Evolutionary conservation across 495 filamentous ascomycete species (phyloP), one percentile per base, ranked within the genome.

Genomic region (Friedmanniomyces endolithicus): DNA sequence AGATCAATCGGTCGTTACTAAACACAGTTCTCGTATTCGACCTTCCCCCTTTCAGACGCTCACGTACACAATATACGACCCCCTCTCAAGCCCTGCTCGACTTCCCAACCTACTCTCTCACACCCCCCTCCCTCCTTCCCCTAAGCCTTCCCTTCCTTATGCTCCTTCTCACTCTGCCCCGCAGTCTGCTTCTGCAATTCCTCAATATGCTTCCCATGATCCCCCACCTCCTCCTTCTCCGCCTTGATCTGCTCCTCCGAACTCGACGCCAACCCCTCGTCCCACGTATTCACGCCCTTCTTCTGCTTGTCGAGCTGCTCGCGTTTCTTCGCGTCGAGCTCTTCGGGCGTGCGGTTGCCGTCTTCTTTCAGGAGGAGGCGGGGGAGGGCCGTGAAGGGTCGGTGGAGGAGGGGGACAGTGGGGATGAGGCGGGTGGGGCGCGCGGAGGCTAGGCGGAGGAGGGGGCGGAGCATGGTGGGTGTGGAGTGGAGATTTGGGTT

Each of bases 221-320:
- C 66, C 6, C 63, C 35, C 1, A 65, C 63, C 25, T 68, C 37
- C 44, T 66, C 48, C 40, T 53, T 43, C 39, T 70, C 67, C 6
- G 67, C 67, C 57, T 55, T 57, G 20, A 70, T 48, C n/a, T 52
- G 17, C 44, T 50, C 57, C 60, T 70, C 67, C 22, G 55, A 29
- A 4, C 19, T 6, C 50, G 66, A 67, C 0, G 61, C 65, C 6
- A 70, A 53, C 43, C 57, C 53, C 50, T 67, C 65, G 25, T 66
- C 52, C 67, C 65, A 67, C n/a, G 67, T 48, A 11, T 60, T 62
- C 34, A 64, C 50, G 48, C 67, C 67, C 34, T 64, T 53, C 20
- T 64, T 46, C 53, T 67, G 67, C 63, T 69, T 67, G 43, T 62
- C 52, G 19, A 67, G 40, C 48, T 67, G 63, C 53, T 66, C 57